Evolutionary conservation across 1,139 yeast genomes (phyloP), one percentile per base, ranked within the genome.

Genomic region (Blastobotrys arbuscula): DNA sequence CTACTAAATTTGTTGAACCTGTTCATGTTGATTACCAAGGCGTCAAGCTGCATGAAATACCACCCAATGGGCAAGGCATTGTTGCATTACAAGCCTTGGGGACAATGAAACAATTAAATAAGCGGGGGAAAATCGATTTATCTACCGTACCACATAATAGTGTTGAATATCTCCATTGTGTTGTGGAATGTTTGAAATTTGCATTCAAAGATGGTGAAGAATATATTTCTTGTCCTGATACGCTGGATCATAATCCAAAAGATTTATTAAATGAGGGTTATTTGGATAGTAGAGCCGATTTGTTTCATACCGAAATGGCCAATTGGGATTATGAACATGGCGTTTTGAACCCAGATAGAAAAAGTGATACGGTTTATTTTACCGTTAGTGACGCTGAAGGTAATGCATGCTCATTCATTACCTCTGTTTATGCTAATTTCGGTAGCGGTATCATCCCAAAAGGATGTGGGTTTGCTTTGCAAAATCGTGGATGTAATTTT

Each of bases 11-110:
- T 55, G 81, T 82, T 16, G 81, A 79, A 1, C 88, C 92, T 1
- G 76, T 84, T 26, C 67, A 70, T 16, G 64, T 79, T 47, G 74
- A 58, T 1, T 56, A 60, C 21, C 76, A 50, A 68, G 73, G 52
- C 59, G 79, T 53, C 26, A 55, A 54, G n/a, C 59, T 71, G 36
- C 82, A 87, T 84, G 92, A 84, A 61, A 81, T 83, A 52, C 92
- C 95, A 7, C 94, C 95, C 26, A 85, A 82, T 62, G 89, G 94
- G 3, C 87, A 84, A 49, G 94, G 94, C 1, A 67, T 84, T 34
- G 84, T 84, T 42, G 92, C 89, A 0, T 68, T 84, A 42, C 66
- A 83, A 39, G 79, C 90, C 0, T 65, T 84, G 47, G 94, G 94
- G 0, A 70, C 82, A 41, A 74, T 86, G 52, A 76, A 75, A 54